Base-by-base conservation (phyloP, 2,329 filamentous ascomycete genomes). In the Sporothrix inflata region DNA sequence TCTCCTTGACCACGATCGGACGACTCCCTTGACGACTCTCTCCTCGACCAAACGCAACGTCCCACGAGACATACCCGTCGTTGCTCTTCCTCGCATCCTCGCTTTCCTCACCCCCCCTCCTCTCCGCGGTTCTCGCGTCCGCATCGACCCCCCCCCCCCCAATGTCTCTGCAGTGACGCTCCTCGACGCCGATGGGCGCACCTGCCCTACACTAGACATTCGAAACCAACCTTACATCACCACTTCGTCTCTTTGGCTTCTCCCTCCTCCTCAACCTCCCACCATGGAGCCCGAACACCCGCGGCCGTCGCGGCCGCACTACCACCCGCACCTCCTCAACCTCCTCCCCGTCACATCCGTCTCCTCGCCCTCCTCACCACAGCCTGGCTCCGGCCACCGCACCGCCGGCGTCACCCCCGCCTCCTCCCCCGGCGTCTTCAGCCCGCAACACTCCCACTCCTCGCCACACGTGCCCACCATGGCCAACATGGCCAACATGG, bases 341-440 rank as follows among this genome's bases (percentile, higher is more conserved):
- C 79, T 81, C 74, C 78, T 81, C 70, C 79, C 80, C 75, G 55
- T 66, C 55, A 21, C 71, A 30, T 51, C 71, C 30, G 67, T 63
- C 60, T 74, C 73, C 19, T 71, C 72, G 2, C 77, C 80, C 53
- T 76, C 77, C 49, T 77, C 80, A 83, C 74, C 83, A 85, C 74
- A 87, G 85, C 51, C 83, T 21, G 47, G 47, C 86, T 73, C 69
- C 7, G 21, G 51, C 38, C 42, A 55, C 27, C 65, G 47, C 34
- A 60, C 27, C 24, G 27, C 42, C 60, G 83, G 66, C 78, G 89
- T 84, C 81, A 90, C 89, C 12, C 88, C 88, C 30, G 83, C 85
- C 72, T 88, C 88, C 69, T 90, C 88, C 38, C 87, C 88, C 0
- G 88, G 88, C 34, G 85, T 90, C 73, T 90, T 89, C 81, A 89